Base-by-base conservation (phyloP, 345 rosid species). In the Sisymbrium irio region DNA sequence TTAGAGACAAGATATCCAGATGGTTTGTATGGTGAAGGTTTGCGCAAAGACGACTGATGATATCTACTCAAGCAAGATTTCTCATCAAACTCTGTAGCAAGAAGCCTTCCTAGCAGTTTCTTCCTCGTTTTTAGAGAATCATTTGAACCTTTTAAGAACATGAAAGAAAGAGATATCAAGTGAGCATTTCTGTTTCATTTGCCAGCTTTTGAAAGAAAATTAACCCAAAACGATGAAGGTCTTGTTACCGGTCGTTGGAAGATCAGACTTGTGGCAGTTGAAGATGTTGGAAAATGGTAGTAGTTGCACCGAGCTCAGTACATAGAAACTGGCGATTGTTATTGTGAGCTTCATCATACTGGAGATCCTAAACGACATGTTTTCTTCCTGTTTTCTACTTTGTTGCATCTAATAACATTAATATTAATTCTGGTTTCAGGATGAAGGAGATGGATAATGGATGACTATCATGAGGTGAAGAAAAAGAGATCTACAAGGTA, bases 21-120 rank as follows among this genome's bases (percentile, higher is more conserved):
- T 17, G 92, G 88, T 44, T 64, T 82, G 63, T 82, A 74, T 6
- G 39, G 54, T 28, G 71, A 71, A 69, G 69, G 64, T 69, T 80
- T 85, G 45, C 80, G 80, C 15, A 59, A 71, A 35, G 36, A 78
- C 0, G 89, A 85, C 27, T 79, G 80, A 5, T 65, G 44, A 15
- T 80, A 77, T 69, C 91, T 78, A 75, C 94, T 86, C 33, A 66
- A 36, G 67, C 94, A 86, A 71, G 85, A 81, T 17, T 40, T 47
- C 39, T 83, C 81, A 68, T 85, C 83, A 41, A 85, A 80, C 11
- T 73, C 86, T 51, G 74, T 27, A 3, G 84, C 58, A 33, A 88
- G 82, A 72, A 86, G 85, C 17, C 90, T 90, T 62, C 84, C 78
- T 1, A 69, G 69, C 22, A 85, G 75, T 62, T 76, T 77, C 14